Evolutionary conservation across 352 stramenopile species (phyloP).

Genomic region (Phytophthora kernoviae): DNA sequence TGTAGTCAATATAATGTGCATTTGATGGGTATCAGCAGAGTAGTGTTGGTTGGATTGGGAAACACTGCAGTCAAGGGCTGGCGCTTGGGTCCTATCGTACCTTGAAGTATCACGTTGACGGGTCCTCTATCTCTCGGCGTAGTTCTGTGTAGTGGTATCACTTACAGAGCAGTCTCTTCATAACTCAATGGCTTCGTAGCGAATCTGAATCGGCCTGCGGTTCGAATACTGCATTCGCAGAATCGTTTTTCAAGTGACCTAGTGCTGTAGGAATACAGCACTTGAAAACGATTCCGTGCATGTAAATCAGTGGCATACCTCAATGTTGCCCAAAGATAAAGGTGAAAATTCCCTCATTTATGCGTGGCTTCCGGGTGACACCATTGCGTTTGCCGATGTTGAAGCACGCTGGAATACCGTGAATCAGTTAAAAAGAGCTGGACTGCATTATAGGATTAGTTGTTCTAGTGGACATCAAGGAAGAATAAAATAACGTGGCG

Average conservation of each 20-base stretch:
- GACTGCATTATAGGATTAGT: background rate
- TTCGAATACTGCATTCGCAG: no score
- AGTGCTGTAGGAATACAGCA: no score
- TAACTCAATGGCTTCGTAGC: no score
- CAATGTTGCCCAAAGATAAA: no score
- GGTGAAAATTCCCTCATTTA: no score
- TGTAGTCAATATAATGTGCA: conserved; percentile 40
- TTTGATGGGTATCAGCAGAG: conserved; percentile 3
- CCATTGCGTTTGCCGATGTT: background rate
- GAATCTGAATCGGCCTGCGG: no score
- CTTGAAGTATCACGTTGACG: background rate
- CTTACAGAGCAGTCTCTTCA: no score
- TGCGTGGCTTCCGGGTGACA: no score
- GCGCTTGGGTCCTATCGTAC: background rate
- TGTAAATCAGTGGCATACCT: no score
- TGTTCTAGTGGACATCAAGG: conserved; percentile 22
- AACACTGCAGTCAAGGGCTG: background rate
- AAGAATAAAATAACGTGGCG: conserved; percentile 31
- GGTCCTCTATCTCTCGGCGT: background rate
- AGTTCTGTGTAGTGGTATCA: background rate
- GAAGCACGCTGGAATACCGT: background rate
- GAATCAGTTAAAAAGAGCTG: background rate
- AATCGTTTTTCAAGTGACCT: no score
- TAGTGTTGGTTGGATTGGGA: background rate
- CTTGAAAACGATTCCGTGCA: no score